Evolutionary conservation across 2,329 filamentous ascomycete genomes (phyloP).

Genomic region (Trichoderma guizhouense): DNA sequence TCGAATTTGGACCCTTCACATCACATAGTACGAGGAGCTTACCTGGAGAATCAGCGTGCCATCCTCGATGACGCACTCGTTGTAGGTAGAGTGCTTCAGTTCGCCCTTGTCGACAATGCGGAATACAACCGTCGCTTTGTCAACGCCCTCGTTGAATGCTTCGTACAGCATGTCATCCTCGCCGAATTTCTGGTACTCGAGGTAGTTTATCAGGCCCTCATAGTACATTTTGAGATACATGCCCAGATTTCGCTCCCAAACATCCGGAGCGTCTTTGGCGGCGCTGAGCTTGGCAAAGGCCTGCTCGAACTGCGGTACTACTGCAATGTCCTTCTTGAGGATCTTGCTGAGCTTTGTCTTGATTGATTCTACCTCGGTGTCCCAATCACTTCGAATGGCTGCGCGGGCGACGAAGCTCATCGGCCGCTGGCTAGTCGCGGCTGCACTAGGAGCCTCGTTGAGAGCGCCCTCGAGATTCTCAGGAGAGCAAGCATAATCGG

Average conservation of each 20-base stretch:
- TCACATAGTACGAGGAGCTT: background rate
- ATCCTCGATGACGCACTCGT: constrained; percentile 47
- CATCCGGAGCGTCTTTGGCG: constrained; percentile 28
- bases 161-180: constrained; percentile 49
- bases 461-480: constrained; percentile 43
- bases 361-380: constrained; percentile 37
- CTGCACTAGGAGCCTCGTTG: constrained; percentile 38
- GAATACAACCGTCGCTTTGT: constrained; percentile 41
- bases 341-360: constrained; percentile 39
- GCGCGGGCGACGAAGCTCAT: constrained; percentile 44
- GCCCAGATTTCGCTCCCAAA: constrained; percentile 45
- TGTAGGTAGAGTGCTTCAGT: constrained; percentile 36
- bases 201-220: constrained; percentile 39
- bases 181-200: constrained; percentile 44
- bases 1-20: background rate
- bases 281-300: constrained; percentile 40
- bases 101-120: constrained; percentile 46
- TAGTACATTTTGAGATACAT: constrained; percentile 41
- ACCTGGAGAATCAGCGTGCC: constrained; percentile 50
- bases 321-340: constrained; percentile 40
- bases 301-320: constrained; percentile 47
- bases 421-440: constrained; percentile 24
- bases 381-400: constrained; percentile 43
- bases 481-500: constrained; percentile 36
- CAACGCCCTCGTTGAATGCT: constrained; percentile 46